These are phyloP conservation scores for Phytophthora pini DNA, from an alignment of 352 stramenopile species.

Conservation along the genomic window DNA sequence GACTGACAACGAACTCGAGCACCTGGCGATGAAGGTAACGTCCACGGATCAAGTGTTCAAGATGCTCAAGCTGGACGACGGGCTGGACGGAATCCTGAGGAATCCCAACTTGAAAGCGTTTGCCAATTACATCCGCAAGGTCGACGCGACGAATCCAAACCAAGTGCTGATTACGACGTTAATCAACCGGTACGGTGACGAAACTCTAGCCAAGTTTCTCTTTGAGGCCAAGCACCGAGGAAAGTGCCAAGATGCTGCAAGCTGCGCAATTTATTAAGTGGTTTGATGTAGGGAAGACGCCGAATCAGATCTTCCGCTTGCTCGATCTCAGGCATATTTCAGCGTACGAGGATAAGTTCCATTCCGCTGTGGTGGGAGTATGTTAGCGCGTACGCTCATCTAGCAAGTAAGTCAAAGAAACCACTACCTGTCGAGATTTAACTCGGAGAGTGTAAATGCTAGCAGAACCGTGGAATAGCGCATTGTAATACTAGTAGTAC, in stretches of 20 bases:
- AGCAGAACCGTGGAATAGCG: too few relatives aligned
- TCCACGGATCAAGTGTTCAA: background rate
- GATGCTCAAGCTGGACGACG: constrained; percentile 5
- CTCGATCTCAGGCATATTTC: background rate
- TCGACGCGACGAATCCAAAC: background rate
- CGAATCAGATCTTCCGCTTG: background rate
- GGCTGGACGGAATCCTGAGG: background rate
- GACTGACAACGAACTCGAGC: background rate
- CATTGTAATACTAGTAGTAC: too few relatives aligned
- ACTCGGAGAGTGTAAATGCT: background rate
- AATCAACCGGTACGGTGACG: constrained; percentile 3
- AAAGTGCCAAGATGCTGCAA: background rate
- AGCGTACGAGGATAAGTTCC: background rate
- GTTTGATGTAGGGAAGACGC: background rate
- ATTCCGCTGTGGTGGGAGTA: background rate
- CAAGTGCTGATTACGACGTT: background rate
- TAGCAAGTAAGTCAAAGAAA: constrained; percentile 3
- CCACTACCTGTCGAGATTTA: background rate
- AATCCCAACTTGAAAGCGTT: constrained; percentile 2
- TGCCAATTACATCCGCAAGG: background rate
- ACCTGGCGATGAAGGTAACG: background rate
- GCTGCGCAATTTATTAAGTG: background rate
- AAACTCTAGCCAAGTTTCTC: background rate
- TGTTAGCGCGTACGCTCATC: background rate
- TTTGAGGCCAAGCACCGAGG: background rate